Evolutionary conservation across 2,329 filamentous ascomycete species (phyloP), one percentile per base, ranked within the genome.

Genomic region (Mycosphaerella arachidis): DNA sequence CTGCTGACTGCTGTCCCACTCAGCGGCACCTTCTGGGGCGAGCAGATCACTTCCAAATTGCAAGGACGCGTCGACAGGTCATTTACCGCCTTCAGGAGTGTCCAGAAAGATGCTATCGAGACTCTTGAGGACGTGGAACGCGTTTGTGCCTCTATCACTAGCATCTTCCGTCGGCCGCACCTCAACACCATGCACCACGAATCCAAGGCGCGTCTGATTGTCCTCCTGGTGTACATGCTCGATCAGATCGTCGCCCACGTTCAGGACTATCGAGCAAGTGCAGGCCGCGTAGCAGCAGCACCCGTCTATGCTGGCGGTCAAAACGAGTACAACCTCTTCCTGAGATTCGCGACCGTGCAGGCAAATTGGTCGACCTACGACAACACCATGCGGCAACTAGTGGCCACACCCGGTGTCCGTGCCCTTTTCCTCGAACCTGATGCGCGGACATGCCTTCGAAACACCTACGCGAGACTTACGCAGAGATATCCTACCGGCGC

Each of bases 281-380:
- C n/a, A 16, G 12, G 24, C 12, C 27, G 27, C 31, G 43, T 27
- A 4, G 43, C 31, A 33, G 30, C 43, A 5, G 29, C 61, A n/a
- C 56, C 56, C 10, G 30, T 29, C 10, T 66, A 63, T 37, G 64
- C 62, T 7, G 62, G 64, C 18, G 62, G 59, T 0, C 62, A 66
- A 9, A 59, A 58, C 51, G 64, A 64, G 50, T 59, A 60, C 46
- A 63, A 57, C 18, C 60, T 66, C 31, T 61, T 58, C 52, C 48
- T 60, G 12, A 60, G 63, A 24, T 66, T 66, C 58, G 57, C 60
- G 13, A 57, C 57, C 10, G 50, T 55, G 3, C 53, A 43, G 20
- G 10, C 51, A 10, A 57, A 60, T 29, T 66, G 63, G 63, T 40
- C 53, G 24, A 46, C 30, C 9, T 66, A 62, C 53, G n/a, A 62